Evolutionary conservation across 495 filamentous ascomycete species (phyloP), one percentile per base, ranked within the genome.

Genomic region (Antarctomyces pellizariae): DNA sequence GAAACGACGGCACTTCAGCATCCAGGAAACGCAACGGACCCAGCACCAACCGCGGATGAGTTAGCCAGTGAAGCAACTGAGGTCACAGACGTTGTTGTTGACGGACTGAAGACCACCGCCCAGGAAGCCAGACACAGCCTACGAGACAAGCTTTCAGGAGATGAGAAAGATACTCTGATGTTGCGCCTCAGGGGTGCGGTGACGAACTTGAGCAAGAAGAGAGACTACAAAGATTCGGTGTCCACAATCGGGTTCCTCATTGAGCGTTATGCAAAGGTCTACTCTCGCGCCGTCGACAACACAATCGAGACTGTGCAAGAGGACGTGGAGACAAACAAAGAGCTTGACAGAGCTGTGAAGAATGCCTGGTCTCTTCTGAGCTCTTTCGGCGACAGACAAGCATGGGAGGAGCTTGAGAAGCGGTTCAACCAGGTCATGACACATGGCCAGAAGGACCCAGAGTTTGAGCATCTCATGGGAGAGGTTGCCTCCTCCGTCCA

Each of bases 211-310:
- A 56, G 79, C 14, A 56, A 75, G 37, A 65, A 75, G 9, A 61
- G 59, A 13, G 77, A 90, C 39, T 92, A 92, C 42, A 66, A 68
- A 0, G 71, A 90, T 29, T 89, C 79, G 0, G 77, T 91, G 3
- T 71, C 74, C 1, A 83, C 74, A 0, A 40, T 95, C 21, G 61
- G 66, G 3, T 49, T 73, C 2, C 54, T 95, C 23, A 56, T 92
- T 23, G 67, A 78, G 39, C 64, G 70, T 18, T 92, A 91, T 40
- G 73, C 69, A 15, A 56, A 66, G 34, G 49, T 68, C 7, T 92
- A 92, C 43, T 71, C 77, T 3, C 65, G 62, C 30, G 73, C 69
- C 2, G 62, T 64, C 2, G 62, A 71, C 23, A 52, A 74, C 13
- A 60, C 75, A 0, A 49, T 69, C 5, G 52, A 58, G 11, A 52